Evolutionary conservation across 2,329 filamentous ascomycete species (phyloP).

Genomic region (Orbilia oligospora): DNA sequence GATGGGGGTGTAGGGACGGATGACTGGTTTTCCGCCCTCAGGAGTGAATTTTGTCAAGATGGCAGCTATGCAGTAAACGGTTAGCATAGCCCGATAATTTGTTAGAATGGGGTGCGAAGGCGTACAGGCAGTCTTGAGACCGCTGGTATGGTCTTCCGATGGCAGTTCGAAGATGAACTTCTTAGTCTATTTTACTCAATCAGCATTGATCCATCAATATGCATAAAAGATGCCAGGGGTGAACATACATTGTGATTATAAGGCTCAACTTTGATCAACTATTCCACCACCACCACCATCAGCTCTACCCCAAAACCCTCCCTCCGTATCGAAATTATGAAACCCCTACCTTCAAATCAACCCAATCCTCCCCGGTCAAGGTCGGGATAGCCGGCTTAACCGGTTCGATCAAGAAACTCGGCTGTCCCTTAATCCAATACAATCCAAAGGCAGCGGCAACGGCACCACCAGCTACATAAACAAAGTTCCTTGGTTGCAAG

Average conservation of each 20-base stretch:
- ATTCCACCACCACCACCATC: slow-evolving; percentile 1
- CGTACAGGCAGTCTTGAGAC: slow-evolving; percentile 81
- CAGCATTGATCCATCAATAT: slow-evolving; percentile 2
- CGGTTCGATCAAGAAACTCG: slow-evolving; percentile 59
- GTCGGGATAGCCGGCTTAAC: slow-evolving; percentile 61
- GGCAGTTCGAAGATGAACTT: slow-evolving; percentile 88
- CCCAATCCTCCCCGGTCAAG: slow-evolving; percentile 66
- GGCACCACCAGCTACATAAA: slow-evolving; percentile 75
- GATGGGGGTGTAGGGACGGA: slow-evolving; percentile 93
- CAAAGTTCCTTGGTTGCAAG: slow-evolving; percentile 65
- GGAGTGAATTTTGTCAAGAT: slow-evolving; percentile 92
- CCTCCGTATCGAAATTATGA: not conserved
- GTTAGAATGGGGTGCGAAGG: slow-evolving; percentile 41
- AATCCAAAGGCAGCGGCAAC: slow-evolving; percentile 73
- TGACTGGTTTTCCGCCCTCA: slow-evolving; percentile 85
- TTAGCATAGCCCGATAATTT: slow-evolving; percentile 11
- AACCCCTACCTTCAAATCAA: slow-evolving; percentile 65
- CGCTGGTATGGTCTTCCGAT: slow-evolving; percentile 85
- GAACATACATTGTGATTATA: slow-evolving; percentile 57
- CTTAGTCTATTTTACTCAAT: slow-evolving; percentile 71
- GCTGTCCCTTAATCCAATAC: slow-evolving; percentile 69
- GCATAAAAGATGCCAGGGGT: not conserved
- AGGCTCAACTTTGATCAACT: slow-evolving; percentile 54
- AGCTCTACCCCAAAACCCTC: not conserved
- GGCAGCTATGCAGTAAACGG: slow-evolving; percentile 71